phyloP scores from a whole-genome alignment of 2,329 filamentous ascomycete species.

The Pseudonectria foliicola region DNA sequence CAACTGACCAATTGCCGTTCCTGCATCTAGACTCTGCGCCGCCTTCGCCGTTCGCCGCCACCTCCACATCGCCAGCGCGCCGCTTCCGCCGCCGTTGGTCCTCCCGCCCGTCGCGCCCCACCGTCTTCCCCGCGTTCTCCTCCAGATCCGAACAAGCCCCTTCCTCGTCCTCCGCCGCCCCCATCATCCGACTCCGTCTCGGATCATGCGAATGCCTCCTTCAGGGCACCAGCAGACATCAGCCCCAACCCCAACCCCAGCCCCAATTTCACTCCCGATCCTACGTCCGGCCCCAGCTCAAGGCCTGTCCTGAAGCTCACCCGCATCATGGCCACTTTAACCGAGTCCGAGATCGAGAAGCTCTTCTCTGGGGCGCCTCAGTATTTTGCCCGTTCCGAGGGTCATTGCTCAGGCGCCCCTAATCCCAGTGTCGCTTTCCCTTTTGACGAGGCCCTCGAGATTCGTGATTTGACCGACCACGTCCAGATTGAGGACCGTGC shows the following conservation, averaged over 20 bases:
- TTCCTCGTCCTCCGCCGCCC: conserved; percentile 44
- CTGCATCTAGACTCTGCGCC: conserved; percentile 13
- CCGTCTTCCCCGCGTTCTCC: conserved; percentile 30
- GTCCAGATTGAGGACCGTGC: conserved; percentile 55
- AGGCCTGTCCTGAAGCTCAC: conserved; percentile 44
- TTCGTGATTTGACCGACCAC: conserved; percentile 59
- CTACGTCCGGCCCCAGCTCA: conserved; percentile 1
- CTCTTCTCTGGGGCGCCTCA: conserved; percentile 72
- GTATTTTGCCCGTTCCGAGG: conserved; percentile 56
- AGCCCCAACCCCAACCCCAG: conserved; percentile 18
- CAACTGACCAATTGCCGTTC: conserved; percentile 17
- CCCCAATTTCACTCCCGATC: conserved; percentile 3
- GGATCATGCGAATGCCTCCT: too few species aligned
- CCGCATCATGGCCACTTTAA: conserved; percentile 54
- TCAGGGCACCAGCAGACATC: too few species aligned
- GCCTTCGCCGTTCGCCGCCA: conserved; percentile 10
- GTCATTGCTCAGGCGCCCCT: conserved; percentile 51
- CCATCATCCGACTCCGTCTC: conserved; percentile 28
- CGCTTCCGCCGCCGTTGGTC: not conserved
- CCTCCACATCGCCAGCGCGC: not conserved
- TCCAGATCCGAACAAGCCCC: conserved; percentile 47
- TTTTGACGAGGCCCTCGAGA: conserved; percentile 55
- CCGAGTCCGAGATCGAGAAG: conserved; percentile 55
- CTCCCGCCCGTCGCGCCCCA: not conserved
- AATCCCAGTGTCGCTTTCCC: conserved; percentile 60